Evolutionary conservation across 176 grass and related monocot species (phyloP).

Genomic region (Stipa capillata): DNA sequence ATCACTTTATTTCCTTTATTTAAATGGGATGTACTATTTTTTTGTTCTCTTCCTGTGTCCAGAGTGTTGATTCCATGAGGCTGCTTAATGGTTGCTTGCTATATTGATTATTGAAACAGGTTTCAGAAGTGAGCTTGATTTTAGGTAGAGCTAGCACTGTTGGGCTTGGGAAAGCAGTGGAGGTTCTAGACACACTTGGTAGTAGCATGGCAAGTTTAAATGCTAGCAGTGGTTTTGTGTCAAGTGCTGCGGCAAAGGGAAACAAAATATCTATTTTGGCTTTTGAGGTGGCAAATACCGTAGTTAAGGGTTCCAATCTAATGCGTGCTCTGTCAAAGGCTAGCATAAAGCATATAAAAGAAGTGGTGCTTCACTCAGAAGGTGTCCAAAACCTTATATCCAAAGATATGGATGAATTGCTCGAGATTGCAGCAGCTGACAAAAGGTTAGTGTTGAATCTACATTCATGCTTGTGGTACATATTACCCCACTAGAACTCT

Average conservation of each 20-base stretch:
- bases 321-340: constrained; percentile 84
- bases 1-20: background rate
- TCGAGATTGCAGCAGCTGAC: constrained; percentile 66
- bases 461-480: background rate
- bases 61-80: background rate
- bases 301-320: constrained; percentile 87
- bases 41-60: background rate
- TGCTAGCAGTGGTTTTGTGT: constrained; percentile 58
- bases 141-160: constrained; percentile 76
- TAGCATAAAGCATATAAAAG: constrained; percentile 79
- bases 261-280: constrained; percentile 88
- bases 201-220: constrained; percentile 91
- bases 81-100: constrained; percentile 5
- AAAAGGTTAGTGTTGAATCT: constrained; percentile 60
- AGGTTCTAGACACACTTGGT: constrained; percentile 89
- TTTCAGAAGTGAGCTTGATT: constrained; percentile 75
- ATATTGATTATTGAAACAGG: constrained; percentile 46
- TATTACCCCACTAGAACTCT: background rate
- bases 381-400: constrained; percentile 81
- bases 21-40: background rate
- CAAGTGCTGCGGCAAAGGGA: constrained; percentile 49
- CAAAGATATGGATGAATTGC: constrained; percentile 75
- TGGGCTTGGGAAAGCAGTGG: constrained; percentile 83
- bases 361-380: constrained; percentile 76
- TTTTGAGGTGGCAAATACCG: constrained; percentile 95